Percentiles rank a stretch among this genome's conserved stretches.
Conservation (phyloP, 2,329 filamentous ascomycete genomes). For the Chrysoporthe cubensis region DNA sequence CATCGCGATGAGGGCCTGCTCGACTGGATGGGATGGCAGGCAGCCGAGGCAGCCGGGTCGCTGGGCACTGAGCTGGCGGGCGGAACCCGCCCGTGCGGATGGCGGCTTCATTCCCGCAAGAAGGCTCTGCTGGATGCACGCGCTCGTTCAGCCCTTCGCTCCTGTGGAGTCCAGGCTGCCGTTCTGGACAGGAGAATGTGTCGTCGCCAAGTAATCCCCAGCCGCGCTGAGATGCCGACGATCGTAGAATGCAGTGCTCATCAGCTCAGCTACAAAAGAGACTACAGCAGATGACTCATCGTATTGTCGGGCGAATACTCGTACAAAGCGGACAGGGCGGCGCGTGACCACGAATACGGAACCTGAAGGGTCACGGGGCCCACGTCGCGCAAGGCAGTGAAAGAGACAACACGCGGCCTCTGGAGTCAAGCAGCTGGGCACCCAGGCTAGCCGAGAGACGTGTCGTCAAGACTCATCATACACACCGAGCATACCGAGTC, state of each 20-base stretch:
- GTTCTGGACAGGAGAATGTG: neutral
- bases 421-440: neutral
- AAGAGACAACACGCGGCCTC: neutral
- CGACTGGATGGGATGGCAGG: neutral
- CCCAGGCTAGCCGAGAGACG: neutral
- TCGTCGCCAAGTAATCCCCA: neutral
- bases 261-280: neutral
- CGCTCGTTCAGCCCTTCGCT: neutral
- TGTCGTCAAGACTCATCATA: neutral
- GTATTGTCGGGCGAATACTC: too few relatives aligned
- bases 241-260: neutral
- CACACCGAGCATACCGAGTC: neutral
- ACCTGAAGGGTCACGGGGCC: neutral
- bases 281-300: neutral
- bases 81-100: neutral
- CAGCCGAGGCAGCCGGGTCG: neutral
- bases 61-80: neutral
- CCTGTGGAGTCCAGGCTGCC: neutral
- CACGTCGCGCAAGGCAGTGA: neutral
- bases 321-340: neutral
- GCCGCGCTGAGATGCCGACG: neutral
- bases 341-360: neutral
- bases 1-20: neutral
- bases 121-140: neutral
- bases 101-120: neutral